Conservation (phyloP, 2,329 filamentous ascomycete species). For the Fusarium tuaranense region DNA sequence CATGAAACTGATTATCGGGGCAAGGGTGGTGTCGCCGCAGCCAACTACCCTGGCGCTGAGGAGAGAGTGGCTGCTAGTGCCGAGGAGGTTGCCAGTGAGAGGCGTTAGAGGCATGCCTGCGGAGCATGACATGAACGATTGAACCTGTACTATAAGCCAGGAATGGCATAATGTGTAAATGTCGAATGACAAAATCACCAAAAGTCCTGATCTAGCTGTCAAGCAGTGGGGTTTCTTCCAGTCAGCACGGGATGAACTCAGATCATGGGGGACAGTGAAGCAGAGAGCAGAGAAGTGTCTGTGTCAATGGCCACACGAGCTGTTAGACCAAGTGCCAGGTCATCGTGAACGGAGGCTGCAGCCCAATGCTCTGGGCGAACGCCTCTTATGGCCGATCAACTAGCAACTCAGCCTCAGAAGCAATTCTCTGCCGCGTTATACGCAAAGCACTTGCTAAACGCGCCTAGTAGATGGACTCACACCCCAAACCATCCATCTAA, state of each 20-base stretch:
- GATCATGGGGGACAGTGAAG: neutral
- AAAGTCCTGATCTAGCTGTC: neutral
- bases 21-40: conserved; percentile 26
- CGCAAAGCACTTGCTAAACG: neutral
- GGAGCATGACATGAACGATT: neutral
- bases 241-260: neutral
- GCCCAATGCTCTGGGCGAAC: neutral
- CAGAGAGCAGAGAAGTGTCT: neutral
- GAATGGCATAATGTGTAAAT: conserved; percentile 30
- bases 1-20: conserved; percentile 37
- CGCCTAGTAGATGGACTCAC: neutral
- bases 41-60: conserved; percentile 36
- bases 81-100: conserved; percentile 40
- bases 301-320: neutral
- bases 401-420: neutral
- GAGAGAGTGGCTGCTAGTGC: conserved; percentile 37
- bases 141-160: conserved; percentile 19
- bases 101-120: conserved; percentile 15
- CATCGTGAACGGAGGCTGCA: neutral
- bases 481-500: neutral
- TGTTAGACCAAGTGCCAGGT: neutral
- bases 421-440: neutral
- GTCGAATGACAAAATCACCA: conserved; percentile 18
- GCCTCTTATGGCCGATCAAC: neutral
- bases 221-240: neutral